Evolutionary conservation across 140 eudicot species (phyloP), one percentile per base, ranked within the genome.

Genomic region (Anethum foeniculum): DNA sequence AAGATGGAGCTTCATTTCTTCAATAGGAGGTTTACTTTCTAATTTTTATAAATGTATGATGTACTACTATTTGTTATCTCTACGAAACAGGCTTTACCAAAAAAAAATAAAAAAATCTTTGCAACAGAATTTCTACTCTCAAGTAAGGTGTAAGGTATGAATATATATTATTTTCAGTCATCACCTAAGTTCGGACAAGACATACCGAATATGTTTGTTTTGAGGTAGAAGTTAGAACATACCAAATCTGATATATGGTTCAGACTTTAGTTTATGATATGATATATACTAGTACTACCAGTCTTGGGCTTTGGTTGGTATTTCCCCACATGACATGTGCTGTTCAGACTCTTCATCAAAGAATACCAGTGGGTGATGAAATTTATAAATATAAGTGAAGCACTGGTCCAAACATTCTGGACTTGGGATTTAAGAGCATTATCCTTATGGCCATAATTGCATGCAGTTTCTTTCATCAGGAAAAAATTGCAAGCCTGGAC

Each of bases 331-430:
- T 60, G 34, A 60, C 32, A 60, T 60, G 68, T 60, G 68, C 68
- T 60, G 16, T 2, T 60, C 68, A 60, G 68, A 60, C 68, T 60
- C 68, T 60, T 60, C 68, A 10, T n/a, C 10, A 5, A 60, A 60
- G 68, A n/a, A 60, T 60, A 60, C 68, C 68, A 25, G 68, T n/a
- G 68, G 67, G 15, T 60, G 68, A 60, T 34, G 38, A 34, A 60
- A 60, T 60, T 60, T 60, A n/a, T n/a, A 7, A 60, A 10, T 34
- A 34, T 8, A 60, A 60, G 68, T 25, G 27, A n/a, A 60, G 5
- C 27, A n/a, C 68, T 60, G 68, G 32, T 60, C 68, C 68, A 60
- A 58, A n/a, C 32, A 58, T 58, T 58, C 67, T 58, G 67, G 67
- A 58, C 67, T n/a, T 8, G 67, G 67, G 30, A 58, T 60, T 60